phyloP scores from a whole-genome alignment of 148 eudicot genomes.

The Rhododendron molle region DNA sequence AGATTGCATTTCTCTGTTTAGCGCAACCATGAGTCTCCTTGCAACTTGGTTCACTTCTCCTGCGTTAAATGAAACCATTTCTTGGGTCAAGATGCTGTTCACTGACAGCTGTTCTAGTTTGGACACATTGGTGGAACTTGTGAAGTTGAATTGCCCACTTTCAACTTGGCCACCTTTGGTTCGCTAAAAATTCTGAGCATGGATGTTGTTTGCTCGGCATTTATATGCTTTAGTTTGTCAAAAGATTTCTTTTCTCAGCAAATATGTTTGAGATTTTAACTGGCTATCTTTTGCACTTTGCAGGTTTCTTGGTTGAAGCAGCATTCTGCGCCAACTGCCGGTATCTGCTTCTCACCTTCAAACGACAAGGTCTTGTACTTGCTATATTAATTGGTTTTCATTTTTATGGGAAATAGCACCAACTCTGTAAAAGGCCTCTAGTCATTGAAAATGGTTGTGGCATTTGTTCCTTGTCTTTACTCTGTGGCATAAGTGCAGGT shows the following conservation, averaged over 20 bases:
- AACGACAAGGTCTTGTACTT: slow-evolving; percentile 72
- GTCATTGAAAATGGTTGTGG: neutral
- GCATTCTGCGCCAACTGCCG: slow-evolving; percentile 93
- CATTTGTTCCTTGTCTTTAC: slow-evolving; percentile 9
- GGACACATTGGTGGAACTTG: too few relatives aligned
- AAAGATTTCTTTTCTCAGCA: neutral
- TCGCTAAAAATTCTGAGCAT: too few relatives aligned
- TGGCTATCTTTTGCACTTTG: slow-evolving; percentile 8
- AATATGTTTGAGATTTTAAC: neutral
- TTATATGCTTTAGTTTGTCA: too few relatives aligned
- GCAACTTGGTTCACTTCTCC: too few relatives aligned
- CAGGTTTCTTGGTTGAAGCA: slow-evolving; percentile 98
- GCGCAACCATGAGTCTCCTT: too few relatives aligned
- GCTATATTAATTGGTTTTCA: neutral
- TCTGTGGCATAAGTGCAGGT: slow-evolving; percentile 40
- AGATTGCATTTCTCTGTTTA: too few relatives aligned
- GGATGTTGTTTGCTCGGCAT: too few relatives aligned
- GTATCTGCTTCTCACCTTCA: slow-evolving; percentile 85
- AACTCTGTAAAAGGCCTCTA: neutral
- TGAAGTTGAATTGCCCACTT: too few relatives aligned
- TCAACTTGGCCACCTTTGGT: too few relatives aligned
- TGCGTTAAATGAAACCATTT: neutral
- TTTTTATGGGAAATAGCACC: neutral
- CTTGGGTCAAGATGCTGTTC: too few relatives aligned
- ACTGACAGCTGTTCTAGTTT: too few relatives aligned